Evolutionary conservation across 805 yeast genomes (phyloP), one percentile per base, ranked within the genome.

Genomic region (Candida hungchunana): DNA sequence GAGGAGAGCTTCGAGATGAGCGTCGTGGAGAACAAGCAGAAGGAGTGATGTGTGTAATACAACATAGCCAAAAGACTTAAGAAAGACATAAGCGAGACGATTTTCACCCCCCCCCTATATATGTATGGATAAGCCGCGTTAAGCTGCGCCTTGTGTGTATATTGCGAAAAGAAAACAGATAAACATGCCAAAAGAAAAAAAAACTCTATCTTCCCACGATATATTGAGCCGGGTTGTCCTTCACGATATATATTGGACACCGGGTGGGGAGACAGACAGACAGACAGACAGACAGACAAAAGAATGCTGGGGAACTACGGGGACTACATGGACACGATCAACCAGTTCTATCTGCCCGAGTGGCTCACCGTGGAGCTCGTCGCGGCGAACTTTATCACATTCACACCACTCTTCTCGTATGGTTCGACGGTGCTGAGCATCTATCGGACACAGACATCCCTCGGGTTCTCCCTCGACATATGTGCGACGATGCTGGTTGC

Each of bases 401-500:
- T 84, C 52, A 82, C 96, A 0, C 97, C 97, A 2, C 58, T 88
- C 29, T 71, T 89, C 42, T 84, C 96, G 6, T 88, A 89, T 54
- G 95, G 95, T 3, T 75, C 93, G 12, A 87, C 96, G 1, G 73
- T 88, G 23, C 65, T 75, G 31, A 69, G 82, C 44, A 87, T 88
- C 11, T 71, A 77, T 49, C 64, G 69, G 31, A 71, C 74, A 22
- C 65, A 78, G 53, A 71, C 88, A 1, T 73, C 90, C 1, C 66
- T 74, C 16, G 97, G 96, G 16, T 87, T 88, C 53, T 82, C 95
- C 5, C 66, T 87, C n/a, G 97, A 89, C 59, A 84, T 89, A 9
- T 89, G 96, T 60, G 89, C 87, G 6, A 85, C 95, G 6, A 87
- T 89, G 95, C 56, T 88, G 43, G 67, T 86, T 44, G 80, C 95